These are phyloP conservation scores for Kodamaea fungicola DNA, from an alignment of 1,139 yeast genomes.

Conservation along the genomic window DNA sequence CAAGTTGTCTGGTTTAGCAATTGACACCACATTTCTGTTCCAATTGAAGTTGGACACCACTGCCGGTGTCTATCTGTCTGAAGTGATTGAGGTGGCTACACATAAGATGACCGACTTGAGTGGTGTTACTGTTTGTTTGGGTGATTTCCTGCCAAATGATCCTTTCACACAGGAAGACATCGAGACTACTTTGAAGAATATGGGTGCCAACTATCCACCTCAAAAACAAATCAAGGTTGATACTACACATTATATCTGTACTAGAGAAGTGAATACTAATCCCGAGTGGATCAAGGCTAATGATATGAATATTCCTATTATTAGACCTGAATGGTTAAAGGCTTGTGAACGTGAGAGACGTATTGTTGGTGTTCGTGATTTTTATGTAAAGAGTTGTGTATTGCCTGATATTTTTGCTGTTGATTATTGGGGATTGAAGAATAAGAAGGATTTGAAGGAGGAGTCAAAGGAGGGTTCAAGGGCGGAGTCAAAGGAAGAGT, in stretches of 20 bases:
- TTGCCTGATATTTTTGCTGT: conserved; percentile 46
- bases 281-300: conserved; percentile 73
- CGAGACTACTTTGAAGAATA: conserved; percentile 55
- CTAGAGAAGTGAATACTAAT: conserved; percentile 55
- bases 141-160: conserved; percentile 66
- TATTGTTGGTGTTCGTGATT: conserved; percentile 89
- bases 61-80: conserved; percentile 79
- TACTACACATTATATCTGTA: conserved; percentile 90
- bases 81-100: conserved; percentile 67
- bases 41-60: conserved; percentile 81
- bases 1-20: conserved; percentile 86
- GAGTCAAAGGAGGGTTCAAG: conserved; percentile 12
- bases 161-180: conserved; percentile 61
- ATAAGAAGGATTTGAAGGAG: conserved; percentile 4
- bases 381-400: conserved; percentile 55
- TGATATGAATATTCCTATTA: conserved; percentile 87
- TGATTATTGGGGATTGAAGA: conserved; percentile 36
- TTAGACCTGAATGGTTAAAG: conserved; percentile 94
- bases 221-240: conserved; percentile 77
- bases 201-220: conserved; percentile 79
- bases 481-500: conserved; percentile 2
- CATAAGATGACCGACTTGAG: conserved; percentile 95
- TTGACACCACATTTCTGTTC: conserved; percentile 79
- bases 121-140: conserved; percentile 90
- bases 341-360: conserved; percentile 90